Conservation (phyloP, 192 early-diverging fungal genomes). For the Backusella westeae region DNA sequence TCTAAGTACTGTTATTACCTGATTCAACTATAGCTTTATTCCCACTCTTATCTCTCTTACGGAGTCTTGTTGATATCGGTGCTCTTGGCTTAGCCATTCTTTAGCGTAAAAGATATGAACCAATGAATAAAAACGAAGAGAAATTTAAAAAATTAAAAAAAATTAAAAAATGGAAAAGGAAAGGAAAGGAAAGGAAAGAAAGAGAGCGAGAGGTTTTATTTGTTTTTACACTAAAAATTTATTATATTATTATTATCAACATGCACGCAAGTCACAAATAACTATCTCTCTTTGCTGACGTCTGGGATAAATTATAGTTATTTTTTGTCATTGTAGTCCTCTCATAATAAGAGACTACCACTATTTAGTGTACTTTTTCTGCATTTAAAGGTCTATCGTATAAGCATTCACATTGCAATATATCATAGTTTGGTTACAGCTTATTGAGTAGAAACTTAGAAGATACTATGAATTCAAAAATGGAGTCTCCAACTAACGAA, state of each 20-base stretch:
- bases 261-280: conserved; percentile 3
- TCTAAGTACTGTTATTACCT: neutral
- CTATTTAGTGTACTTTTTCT: neutral
- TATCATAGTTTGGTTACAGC: neutral
- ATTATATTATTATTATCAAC: neutral
- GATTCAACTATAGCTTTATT: neutral
- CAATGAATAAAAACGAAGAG: neutral
- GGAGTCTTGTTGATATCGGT: conserved; percentile 7
- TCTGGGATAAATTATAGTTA: neutral
- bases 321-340: neutral
- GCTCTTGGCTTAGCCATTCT: conserved; percentile 7
- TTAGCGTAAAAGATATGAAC: neutral
- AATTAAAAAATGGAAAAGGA: neutral
- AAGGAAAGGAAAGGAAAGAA: neutral
- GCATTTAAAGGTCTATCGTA: neutral
- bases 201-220: neutral
- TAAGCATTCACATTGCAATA: neutral
- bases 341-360: neutral
- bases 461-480: neutral
- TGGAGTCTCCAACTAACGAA: neutral
- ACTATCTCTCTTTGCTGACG: neutral
- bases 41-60: neutral
- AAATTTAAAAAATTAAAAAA: neutral
- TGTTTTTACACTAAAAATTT: conserved; percentile 5
- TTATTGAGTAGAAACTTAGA: neutral